Evolutionary conservation across 192 early-diverging fungal genomes (phyloP), one percentile per base, ranked within the genome.

Genomic region (Geranomyces michiganensis): DNA sequence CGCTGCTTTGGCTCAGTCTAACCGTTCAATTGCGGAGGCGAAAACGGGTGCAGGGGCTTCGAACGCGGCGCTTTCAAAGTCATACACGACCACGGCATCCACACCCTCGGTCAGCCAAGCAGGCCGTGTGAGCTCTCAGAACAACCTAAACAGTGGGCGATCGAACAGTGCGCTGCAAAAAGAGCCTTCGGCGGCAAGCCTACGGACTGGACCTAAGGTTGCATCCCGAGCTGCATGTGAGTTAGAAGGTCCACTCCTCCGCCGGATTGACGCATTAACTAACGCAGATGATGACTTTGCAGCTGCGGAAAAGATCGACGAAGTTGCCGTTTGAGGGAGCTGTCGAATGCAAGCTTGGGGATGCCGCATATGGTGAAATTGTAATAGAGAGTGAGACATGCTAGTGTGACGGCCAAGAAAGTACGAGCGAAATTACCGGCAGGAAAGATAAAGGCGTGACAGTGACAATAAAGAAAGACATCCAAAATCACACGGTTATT

Each of bases 151-250:
- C n/a, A 17, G n/a, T 29, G 58, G 21, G 31, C 17, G 5, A 19
- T 32, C 58, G 15, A 60, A 29, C 29, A 31, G 17, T 8, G 58
- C 15, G 15, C 58, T 60, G 5, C 29, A 60, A 8, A 60, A 60
- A 29, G 58, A 60, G 26, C 29, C 58, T 7, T 60, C 58, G 22
- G 27, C 31, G 17, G 21, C 51, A 24, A n/a, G 30, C 21, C 26
- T 60, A 17, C 58, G 58, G 7, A 60, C 21, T 29, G 58, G 58
- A 26, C 30, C 58, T 19, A 19, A 60, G 31, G 58, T 29, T 1
- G 58, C 29, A 32, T 60, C 58, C 17, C 58, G 58, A 33, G 22
- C 58, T 8, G 58, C 58, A 27, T 60, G 58, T 60, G 19, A 60
- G 58, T 60, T 29, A 41, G 10, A 10, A 41, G 36, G 5, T 41